phyloP scores from a whole-genome alignment of 2,329 filamentous ascomycete genomes.

The Zymoseptoria passerinii region DNA sequence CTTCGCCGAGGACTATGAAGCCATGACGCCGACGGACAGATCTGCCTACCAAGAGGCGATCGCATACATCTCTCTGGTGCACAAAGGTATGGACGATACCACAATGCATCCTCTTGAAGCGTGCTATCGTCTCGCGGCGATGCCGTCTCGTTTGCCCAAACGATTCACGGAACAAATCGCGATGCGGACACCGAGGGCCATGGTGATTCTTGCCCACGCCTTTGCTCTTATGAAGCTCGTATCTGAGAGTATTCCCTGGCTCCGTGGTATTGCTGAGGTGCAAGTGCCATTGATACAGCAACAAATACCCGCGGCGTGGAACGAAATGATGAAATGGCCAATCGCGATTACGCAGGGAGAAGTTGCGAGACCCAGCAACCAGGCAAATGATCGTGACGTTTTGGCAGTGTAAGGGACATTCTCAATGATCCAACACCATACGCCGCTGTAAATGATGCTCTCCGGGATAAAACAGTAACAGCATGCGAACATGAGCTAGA shows the following conservation, averaged over 20 bases:
- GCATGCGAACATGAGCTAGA: neutral
- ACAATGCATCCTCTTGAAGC: constrained; percentile 14
- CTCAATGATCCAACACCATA: neutral
- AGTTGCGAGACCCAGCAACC: constrained; percentile 4
- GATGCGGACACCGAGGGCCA: constrained; percentile 14
- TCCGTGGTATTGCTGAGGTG: constrained; percentile 17
- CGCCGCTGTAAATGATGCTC: neutral
- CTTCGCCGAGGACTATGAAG: constrained; percentile 18
- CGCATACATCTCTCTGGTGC: constrained; percentile 18
- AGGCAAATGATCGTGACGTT: constrained; percentile 8
- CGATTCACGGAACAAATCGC: constrained; percentile 21
- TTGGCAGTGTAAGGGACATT: constrained; percentile 1
- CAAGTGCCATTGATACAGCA: constrained; percentile 16
- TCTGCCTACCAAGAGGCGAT: constrained; percentile 15
- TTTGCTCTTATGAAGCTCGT: constrained; percentile 22
- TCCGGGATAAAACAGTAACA: neutral
- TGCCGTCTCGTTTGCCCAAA: constrained; percentile 19
- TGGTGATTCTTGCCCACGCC: constrained; percentile 19
- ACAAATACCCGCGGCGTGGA: constrained; percentile 16
- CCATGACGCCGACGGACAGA: constrained; percentile 11
- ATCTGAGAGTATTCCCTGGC: constrained; percentile 17
- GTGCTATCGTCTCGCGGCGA: constrained; percentile 19
- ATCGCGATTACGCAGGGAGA: constrained; percentile 10
- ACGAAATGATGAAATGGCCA: constrained; percentile 19
- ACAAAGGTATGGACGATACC: constrained; percentile 16